Evolutionary conservation across 2,329 filamentous ascomycete species (phyloP).

Genomic region (Aspergillus neotritici): DNA sequence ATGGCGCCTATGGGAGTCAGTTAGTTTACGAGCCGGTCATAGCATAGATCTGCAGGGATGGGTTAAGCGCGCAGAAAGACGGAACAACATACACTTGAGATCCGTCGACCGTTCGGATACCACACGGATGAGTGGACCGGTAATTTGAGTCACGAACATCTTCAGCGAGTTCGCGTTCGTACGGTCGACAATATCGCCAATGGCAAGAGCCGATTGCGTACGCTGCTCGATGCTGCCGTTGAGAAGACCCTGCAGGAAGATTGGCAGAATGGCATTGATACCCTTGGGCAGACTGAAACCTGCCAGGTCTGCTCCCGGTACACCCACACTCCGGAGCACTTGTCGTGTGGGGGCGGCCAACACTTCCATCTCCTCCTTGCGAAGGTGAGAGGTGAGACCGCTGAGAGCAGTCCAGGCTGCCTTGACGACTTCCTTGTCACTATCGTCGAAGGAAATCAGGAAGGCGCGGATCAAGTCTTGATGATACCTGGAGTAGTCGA

Average conservation of each 20-base stretch:
- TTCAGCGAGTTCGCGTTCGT: slow-evolving; percentile 82
- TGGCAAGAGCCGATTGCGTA: slow-evolving; percentile 83
- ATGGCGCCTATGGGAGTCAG: slow-evolving; percentile 62
- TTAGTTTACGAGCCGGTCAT: slow-evolving; percentile 13
- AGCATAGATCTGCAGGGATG: too few species aligned
- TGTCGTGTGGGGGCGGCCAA: slow-evolving; percentile 81
- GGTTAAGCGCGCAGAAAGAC: background rate
- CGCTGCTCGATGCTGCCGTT: slow-evolving; percentile 90
- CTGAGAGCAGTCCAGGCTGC: slow-evolving; percentile 80
- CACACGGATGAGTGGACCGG: slow-evolving; percentile 92
- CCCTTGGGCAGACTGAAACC: slow-evolving; percentile 92
- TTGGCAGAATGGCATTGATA: slow-evolving; percentile 90
- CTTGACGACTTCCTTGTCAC: slow-evolving; percentile 78
- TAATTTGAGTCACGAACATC: slow-evolving; percentile 95
- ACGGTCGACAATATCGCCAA: slow-evolving; percentile 92
- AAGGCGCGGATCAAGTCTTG: slow-evolving; percentile 89
- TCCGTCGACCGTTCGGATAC: slow-evolving; percentile 95
- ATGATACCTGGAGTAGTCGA: slow-evolving; percentile 94
- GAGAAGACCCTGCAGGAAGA: slow-evolving; percentile 96
- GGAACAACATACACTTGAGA: slow-evolving; percentile 58
- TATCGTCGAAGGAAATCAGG: slow-evolving; percentile 86
- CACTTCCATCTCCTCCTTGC: slow-evolving; percentile 97
- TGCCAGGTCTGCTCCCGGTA: slow-evolving; percentile 73
- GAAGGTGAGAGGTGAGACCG: slow-evolving; percentile 80
- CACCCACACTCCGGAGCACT: slow-evolving; percentile 80